Evolutionary conservation across 306 rosid species (phyloP).

Genomic region (Herpetospermum pedunculosum): DNA sequence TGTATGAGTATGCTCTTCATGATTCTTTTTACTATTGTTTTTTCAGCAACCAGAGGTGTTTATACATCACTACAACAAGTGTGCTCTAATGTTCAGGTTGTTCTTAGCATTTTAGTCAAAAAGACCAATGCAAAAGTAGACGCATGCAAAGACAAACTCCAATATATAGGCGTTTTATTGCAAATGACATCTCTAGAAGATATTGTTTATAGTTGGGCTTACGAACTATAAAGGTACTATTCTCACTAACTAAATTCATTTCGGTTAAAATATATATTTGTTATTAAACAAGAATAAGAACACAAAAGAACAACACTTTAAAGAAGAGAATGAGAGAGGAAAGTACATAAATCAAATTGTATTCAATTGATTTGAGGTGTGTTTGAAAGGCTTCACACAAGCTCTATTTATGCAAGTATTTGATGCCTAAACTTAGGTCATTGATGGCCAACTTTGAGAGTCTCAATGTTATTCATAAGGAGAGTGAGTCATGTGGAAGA

Average conservation of each 20-base stretch:
- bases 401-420: no score
- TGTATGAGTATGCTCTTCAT: constrained; percentile 17
- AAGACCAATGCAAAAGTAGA: constrained; percentile 46
- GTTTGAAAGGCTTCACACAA: no score
- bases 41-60: constrained; percentile 65
- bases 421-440: no score
- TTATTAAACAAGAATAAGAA: no score
- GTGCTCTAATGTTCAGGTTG: constrained; percentile 50
- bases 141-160: constrained; percentile 65
- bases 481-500: no score
- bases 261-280: no score
- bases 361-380: no score
- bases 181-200: constrained; percentile 90
- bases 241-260: constrained; percentile 8
- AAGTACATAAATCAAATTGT: no score
- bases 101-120: constrained; percentile 49
- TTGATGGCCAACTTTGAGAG: no score
- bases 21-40: constrained; percentile 60
- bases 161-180: constrained; percentile 50
- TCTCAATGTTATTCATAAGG: no score
- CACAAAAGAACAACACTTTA: no score
- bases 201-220: constrained; percentile 79
- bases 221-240: constrained; percentile 51
- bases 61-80: constrained; percentile 73
- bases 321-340: no score